Conservation (phyloP, 2,329 filamentous ascomycete species). For the Diaporthe humulicola region DNA sequence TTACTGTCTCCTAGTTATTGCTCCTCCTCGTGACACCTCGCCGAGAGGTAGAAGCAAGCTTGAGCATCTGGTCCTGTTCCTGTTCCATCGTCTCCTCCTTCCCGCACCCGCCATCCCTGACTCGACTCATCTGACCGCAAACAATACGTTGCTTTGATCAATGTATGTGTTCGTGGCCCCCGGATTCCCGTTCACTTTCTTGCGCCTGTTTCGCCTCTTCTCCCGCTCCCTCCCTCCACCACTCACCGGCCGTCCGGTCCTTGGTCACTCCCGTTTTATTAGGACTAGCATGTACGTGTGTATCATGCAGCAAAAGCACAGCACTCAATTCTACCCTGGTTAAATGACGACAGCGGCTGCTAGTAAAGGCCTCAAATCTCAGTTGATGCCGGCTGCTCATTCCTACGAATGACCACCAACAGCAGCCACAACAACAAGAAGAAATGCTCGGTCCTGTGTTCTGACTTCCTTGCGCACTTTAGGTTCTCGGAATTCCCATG, state of each 20-base stretch:
- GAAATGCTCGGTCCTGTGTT: not conserved
- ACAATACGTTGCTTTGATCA: slow-evolving; percentile 13
- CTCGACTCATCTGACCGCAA: slow-evolving; percentile 7
- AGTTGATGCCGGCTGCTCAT: not conserved
- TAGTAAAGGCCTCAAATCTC: slow-evolving; percentile 1
- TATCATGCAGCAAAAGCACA: slow-evolving; percentile 13
- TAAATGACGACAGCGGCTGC: slow-evolving; percentile 19
- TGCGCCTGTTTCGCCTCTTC: slow-evolving; percentile 25
- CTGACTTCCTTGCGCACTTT: slow-evolving; percentile 3
- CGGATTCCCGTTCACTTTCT: not conserved
- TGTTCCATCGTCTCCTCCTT: not conserved
- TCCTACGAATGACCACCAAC: not conserved
- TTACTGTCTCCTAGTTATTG: not conserved
- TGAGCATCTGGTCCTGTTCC: not conserved
- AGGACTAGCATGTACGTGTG: slow-evolving; percentile 3
- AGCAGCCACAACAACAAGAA: not conserved
- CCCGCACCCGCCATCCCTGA: slow-evolving; percentile 6
- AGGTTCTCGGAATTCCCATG: not conserved
- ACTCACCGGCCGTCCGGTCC: not conserved
- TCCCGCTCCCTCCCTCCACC: not conserved
- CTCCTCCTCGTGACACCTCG: not conserved
- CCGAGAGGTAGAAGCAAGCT: not conserved
- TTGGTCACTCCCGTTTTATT: not conserved
- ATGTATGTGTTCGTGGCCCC: not conserved
- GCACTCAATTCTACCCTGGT: not conserved